phyloP scores from a whole-genome alignment of 495 filamentous ascomycete species.

The Annulohypoxylon moriforme region DNA sequence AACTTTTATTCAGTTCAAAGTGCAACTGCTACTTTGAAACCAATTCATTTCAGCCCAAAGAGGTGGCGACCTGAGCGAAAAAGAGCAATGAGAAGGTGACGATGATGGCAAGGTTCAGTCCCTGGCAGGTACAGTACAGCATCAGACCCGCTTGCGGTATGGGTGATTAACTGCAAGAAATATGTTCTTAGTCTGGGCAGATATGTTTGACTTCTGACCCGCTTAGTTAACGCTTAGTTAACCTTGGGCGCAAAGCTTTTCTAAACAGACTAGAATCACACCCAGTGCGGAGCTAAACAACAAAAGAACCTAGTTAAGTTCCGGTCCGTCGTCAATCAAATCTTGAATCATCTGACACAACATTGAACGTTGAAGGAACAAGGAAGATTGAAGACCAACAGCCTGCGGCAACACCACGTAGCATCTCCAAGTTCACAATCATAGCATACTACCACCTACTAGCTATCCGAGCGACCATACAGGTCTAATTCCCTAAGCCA shows the following conservation, averaged over 20 bases:
- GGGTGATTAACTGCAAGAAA: conserved; percentile 9
- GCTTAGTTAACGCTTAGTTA: neutral
- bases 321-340: conserved; percentile 28
- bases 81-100: neutral
- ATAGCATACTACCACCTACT: neutral
- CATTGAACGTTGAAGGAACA: neutral
- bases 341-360: conserved; percentile 30
- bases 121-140: neutral
- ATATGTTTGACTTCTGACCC: neutral
- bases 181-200: neutral
- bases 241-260: neutral
- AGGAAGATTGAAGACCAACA: neutral
- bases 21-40: neutral
- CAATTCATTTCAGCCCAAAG: neutral
- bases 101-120: neutral
- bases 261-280: neutral
- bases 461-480: neutral
- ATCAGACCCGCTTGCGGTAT: conserved; percentile 3
- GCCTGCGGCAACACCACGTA: conserved; percentile 25
- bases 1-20: neutral
- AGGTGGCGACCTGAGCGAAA: neutral
- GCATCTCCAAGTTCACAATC: conserved; percentile 11
- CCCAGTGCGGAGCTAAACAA: neutral
- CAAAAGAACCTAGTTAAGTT: neutral
- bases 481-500: neutral